Evolutionary conservation across 768 basidiomycete species (phyloP).

Genomic region (Boletus edulis): DNA sequence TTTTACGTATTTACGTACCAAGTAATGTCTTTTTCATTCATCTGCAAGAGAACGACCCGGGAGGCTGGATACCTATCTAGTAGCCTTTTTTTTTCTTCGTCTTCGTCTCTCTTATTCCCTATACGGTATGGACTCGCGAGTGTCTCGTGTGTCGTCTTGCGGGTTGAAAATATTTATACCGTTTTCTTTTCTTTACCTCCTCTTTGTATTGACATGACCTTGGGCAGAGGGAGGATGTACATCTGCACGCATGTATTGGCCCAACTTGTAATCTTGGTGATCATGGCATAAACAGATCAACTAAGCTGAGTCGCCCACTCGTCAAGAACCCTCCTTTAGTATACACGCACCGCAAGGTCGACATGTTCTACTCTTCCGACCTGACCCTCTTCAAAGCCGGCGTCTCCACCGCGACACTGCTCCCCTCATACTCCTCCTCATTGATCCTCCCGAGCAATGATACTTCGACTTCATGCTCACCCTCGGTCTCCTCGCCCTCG

Average conservation of each 20-base stretch:
- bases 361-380: constrained; percentile 15
- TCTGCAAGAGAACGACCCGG: constrained; percentile 25
- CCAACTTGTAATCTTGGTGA: constrained; percentile 21
- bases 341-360: neutral
- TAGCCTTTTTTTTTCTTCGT: constrained; percentile 15
- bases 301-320: too few relatives aligned
- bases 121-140: constrained; percentile 6
- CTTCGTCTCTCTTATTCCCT: constrained; percentile 4
- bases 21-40: constrained; percentile 22
- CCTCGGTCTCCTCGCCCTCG: constrained; percentile 37
- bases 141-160: constrained; percentile 6
- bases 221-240: constrained; percentile 14
- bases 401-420: constrained; percentile 13
- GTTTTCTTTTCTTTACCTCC: constrained; percentile 8
- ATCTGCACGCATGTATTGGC: constrained; percentile 20
- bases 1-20: constrained; percentile 26
- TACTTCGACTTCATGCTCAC: constrained; percentile 11
- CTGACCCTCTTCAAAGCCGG: constrained; percentile 27
- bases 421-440: constrained; percentile 33
- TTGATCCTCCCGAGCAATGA: constrained; percentile 14
- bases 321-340: neutral
- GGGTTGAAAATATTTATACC: constrained; percentile 28
- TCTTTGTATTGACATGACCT: constrained; percentile 10
- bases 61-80: constrained; percentile 33
- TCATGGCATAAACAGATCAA: neutral